Percentiles rank a stretch among this genome's conserved stretches.
These are phyloP conservation scores for Lentinula guzmanii DNA, from an alignment of 768 basidiomycete genomes.

Conservation along the genomic window DNA sequence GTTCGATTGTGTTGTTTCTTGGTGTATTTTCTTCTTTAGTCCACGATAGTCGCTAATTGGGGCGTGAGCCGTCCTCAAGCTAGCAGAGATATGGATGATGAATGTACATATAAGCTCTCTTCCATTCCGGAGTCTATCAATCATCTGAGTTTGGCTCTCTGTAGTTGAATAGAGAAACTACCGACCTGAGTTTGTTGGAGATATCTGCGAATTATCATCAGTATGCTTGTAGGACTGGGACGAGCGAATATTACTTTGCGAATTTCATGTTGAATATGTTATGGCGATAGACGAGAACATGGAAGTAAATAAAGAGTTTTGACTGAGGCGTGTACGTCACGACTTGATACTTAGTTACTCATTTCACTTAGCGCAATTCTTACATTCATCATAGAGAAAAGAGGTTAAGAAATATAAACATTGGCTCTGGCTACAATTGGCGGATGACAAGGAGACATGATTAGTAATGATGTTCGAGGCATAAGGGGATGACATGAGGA, in stretches of 20 bases:
- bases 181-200: constrained; percentile 64
- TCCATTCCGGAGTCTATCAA: constrained; percentile 68
- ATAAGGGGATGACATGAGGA: background rate
- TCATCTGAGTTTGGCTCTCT: background rate
- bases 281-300: background rate
- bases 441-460: background rate
- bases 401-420: background rate
- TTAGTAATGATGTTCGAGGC: background rate
- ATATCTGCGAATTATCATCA: constrained; percentile 34
- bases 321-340: background rate
- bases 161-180: background rate
- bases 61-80: background rate
- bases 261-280: constrained; percentile 45
- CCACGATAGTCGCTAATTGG: constrained; percentile 58
- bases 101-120: constrained; percentile 58
- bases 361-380: no score
- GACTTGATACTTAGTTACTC: no score
- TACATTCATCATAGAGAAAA: no score
- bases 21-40: constrained; percentile 61
- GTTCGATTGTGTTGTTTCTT: constrained; percentile 39
- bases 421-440: background rate
- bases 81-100: background rate
- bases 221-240: background rate
- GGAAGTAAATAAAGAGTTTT: background rate
- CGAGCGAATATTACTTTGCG: constrained; percentile 32